Conservation (phyloP, 1,284 basidiomycete genomes). For the Schizophyllum amplum region DNA sequence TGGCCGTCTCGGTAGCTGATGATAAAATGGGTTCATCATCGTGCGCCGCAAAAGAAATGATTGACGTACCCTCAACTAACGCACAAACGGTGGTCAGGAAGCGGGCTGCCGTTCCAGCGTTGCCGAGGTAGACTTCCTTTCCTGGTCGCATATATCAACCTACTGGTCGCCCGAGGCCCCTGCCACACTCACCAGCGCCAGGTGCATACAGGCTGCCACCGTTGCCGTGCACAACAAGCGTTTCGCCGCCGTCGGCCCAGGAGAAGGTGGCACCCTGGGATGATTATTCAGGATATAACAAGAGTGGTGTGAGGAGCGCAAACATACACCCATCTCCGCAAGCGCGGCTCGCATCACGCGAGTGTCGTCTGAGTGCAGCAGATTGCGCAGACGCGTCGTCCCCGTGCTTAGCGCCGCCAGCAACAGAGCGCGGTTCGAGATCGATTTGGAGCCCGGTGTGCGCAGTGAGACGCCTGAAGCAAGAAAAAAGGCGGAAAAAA, state of each 20-base stretch:
- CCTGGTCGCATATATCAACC: slow-evolving; percentile 28
- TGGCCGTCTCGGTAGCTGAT: slow-evolving; percentile 26
- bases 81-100: slow-evolving; percentile 97
- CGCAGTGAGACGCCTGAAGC: slow-evolving; percentile 66
- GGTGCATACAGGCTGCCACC: slow-evolving; percentile 77
- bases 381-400: slow-evolving; percentile 82
- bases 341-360: slow-evolving; percentile 98
- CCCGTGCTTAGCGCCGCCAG: slow-evolving; percentile 89
- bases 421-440: slow-evolving; percentile 93
- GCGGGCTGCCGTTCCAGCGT: slow-evolving; percentile 95
- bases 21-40: slow-evolving; percentile 17
- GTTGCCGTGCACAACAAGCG: slow-evolving; percentile 87
- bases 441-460: slow-evolving; percentile 94
- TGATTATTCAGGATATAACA: slow-evolving; percentile 8
- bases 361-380: slow-evolving; percentile 96
- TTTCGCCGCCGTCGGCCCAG: slow-evolving; percentile 91
- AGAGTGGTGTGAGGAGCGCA: no score
- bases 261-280: slow-evolving; percentile 66
- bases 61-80: slow-evolving; percentile 45
- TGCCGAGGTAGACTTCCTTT: slow-evolving; percentile 93
- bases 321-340: slow-evolving; percentile 62
- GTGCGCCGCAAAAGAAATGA: no score
- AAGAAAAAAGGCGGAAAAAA: not conserved
- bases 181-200: slow-evolving; percentile 14
- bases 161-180: no score